Evolutionary conservation across 129 eudicot genomes (phyloP).

Genomic region (Chrysanthemum makinoi): DNA sequence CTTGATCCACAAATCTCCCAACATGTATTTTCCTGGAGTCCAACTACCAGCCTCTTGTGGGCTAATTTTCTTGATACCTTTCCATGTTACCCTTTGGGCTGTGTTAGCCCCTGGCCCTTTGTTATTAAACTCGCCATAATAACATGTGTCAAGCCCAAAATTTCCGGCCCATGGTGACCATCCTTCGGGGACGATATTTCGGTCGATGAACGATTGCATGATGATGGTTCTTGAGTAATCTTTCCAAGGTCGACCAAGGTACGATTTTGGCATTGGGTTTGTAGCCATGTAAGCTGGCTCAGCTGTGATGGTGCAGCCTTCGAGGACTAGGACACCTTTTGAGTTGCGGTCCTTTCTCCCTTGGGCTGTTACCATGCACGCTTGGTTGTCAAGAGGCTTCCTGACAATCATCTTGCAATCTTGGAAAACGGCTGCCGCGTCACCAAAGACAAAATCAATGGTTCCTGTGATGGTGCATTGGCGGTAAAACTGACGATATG

Average conservation of each 20-base stretch:
- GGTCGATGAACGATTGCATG: constrained; percentile 8
- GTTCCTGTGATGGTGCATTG: constrained; percentile 28
- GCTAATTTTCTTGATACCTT: background rate
- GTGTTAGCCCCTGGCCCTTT: constrained; percentile 4
- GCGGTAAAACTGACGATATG: constrained; percentile 29
- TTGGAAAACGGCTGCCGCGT: constrained; percentile 21
- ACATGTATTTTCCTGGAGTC: constrained; percentile 4
- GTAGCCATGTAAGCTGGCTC: background rate
- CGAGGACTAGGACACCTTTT: background rate
- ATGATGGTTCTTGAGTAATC: constrained; percentile 12
- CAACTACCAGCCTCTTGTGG: background rate
- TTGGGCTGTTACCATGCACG: constrained; percentile 28
- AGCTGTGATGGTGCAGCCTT: background rate
- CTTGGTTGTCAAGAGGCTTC: constrained; percentile 22
- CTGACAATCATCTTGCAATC: constrained; percentile 22
- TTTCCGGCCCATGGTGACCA: constrained; percentile 10
- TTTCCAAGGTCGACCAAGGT: constrained; percentile 13
- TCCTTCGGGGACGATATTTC: background rate
- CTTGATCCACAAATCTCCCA: constrained; percentile 7
- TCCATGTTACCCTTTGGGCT: constrained; percentile 4
- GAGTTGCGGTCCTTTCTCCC: constrained; percentile 9
- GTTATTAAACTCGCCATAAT: constrained; percentile 1
- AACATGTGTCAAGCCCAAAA: constrained; percentile 1
- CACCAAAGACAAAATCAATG: constrained; percentile 25
- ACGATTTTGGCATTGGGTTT: background rate